These are phyloP conservation scores for Diaporthe australafricana DNA, from an alignment of 2,329 filamentous ascomycete genomes.

Conservation along the genomic window DNA sequence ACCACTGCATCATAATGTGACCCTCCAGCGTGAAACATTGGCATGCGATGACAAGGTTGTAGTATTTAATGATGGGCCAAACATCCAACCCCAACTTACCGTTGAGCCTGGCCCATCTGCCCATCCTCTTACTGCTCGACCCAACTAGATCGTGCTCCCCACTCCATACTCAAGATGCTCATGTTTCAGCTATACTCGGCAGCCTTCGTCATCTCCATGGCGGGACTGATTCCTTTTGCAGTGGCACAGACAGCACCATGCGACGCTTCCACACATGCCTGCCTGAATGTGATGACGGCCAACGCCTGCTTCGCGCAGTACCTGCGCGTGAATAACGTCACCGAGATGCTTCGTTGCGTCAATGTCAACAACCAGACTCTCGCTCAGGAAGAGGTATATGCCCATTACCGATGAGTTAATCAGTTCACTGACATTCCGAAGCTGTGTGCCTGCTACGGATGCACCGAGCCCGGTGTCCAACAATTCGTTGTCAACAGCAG, in stretches of 20 bases:
- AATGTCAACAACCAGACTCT: background rate
- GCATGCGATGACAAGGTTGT: background rate
- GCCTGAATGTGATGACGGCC: background rate
- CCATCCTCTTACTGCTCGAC: background rate
- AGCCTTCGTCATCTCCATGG: background rate
- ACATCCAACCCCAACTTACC: background rate
- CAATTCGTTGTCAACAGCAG: background rate
- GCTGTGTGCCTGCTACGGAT: constrained; percentile 10
- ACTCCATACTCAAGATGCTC: background rate
- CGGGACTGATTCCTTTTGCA: background rate
- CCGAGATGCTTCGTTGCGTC: constrained; percentile 3
- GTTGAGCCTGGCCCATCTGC: background rate
- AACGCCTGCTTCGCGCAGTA: background rate
- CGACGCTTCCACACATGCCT: background rate
- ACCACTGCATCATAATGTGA: background rate
- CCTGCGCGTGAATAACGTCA: background rate
- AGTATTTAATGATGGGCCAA: background rate
- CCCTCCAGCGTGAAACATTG: background rate
- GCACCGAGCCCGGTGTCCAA: background rate
- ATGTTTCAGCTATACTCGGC: background rate
- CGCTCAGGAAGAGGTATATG: background rate
- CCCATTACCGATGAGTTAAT: accelerated
- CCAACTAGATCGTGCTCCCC: too few relatives aligned
- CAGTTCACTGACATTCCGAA: background rate
- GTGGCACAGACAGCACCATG: background rate